phyloP scores from a whole-genome alignment of 805 yeast genomes.

The Jamesozyma gamospora region DNA sequence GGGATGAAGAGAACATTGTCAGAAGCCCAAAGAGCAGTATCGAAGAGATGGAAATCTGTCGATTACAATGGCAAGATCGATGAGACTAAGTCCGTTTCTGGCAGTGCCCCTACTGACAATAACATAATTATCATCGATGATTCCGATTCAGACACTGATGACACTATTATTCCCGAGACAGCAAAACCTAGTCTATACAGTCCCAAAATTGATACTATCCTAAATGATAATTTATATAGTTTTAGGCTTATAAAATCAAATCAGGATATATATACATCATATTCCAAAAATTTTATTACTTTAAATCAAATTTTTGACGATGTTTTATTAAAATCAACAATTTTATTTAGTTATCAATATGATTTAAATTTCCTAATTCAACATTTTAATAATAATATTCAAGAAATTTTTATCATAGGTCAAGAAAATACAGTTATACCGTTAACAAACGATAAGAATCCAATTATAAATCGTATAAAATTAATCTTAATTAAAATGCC shows the following conservation, averaged over 20 bases:
- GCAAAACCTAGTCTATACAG: too few relatives aligned
- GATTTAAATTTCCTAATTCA: constrained; percentile 34
- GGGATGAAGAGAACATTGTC: neutral
- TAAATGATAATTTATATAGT: neutral
- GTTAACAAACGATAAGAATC: constrained; percentile 4
- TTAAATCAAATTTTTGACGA: constrained; percentile 29
- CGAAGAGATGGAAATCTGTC: neutral
- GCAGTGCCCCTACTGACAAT: neutral
- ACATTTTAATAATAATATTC: constrained; percentile 16
- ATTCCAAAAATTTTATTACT: constrained; percentile 16
- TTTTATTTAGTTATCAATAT: constrained; percentile 41
- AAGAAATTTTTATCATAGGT: constrained; percentile 21
- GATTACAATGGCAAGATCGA: neutral
- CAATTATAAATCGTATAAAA: constrained; percentile 7
- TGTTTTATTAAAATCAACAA: constrained; percentile 28
- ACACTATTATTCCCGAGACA: too few relatives aligned
- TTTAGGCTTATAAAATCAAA: constrained; percentile 20
- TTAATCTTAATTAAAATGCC: constrained; percentile 29
- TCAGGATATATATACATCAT: too few relatives aligned
- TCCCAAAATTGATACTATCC: neutral
- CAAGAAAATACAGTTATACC: constrained; percentile 29
- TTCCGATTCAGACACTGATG: neutral
- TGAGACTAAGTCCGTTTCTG: too few relatives aligned
- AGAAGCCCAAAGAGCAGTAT: neutral
- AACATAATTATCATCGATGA: neutral